A percentile compares a stretch with the other conserved stretches of the same genome.
Conservation (phyloP, 2,329 filamentous ascomycete species). For the Penicillium vulpinum region DNA sequence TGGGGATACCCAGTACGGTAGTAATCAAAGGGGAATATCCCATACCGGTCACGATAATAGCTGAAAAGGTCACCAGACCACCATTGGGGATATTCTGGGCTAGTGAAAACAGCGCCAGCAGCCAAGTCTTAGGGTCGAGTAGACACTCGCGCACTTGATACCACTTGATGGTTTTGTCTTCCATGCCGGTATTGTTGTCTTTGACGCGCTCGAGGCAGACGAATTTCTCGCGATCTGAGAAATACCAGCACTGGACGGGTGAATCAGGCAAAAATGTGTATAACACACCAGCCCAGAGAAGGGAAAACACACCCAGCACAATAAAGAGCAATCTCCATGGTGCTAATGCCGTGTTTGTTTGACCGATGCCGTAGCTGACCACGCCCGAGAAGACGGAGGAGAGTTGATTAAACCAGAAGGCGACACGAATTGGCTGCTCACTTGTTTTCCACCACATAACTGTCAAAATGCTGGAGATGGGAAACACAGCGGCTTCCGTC, state of each 20-base stretch:
- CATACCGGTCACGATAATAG: conserved; percentile 30
- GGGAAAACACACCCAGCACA: conserved; percentile 21
- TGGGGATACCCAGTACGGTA: conserved; percentile 30
- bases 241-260: conserved; percentile 21
- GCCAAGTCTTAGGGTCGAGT: conserved; percentile 35
- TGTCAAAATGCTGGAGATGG: conserved; percentile 13
- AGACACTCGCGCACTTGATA: conserved; percentile 44
- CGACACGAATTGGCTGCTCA: conserved; percentile 17
- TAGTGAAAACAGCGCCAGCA: conserved; percentile 20
- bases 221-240: conserved; percentile 22
- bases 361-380: conserved; percentile 38
- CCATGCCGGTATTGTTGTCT: conserved; percentile 26
- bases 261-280: conserved; percentile 24
- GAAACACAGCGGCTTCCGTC: conserved; percentile 10
- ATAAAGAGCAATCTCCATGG: conserved; percentile 26
- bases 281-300: conserved; percentile 20
- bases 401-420: conserved; percentile 20
- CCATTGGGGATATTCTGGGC: conserved; percentile 32
- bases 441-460: conserved; percentile 16
- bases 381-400: conserved; percentile 35
- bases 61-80: conserved; percentile 30
- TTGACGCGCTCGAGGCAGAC: conserved; percentile 25
- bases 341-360: conserved; percentile 25
- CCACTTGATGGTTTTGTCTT: conserved; percentile 47
- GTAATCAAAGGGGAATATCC: conserved; percentile 26